Evolutionary conservation across 2,329 filamentous ascomycete genomes (phyloP), one percentile per base, ranked within the genome.

Genomic region (Bipolaris cookei): DNA sequence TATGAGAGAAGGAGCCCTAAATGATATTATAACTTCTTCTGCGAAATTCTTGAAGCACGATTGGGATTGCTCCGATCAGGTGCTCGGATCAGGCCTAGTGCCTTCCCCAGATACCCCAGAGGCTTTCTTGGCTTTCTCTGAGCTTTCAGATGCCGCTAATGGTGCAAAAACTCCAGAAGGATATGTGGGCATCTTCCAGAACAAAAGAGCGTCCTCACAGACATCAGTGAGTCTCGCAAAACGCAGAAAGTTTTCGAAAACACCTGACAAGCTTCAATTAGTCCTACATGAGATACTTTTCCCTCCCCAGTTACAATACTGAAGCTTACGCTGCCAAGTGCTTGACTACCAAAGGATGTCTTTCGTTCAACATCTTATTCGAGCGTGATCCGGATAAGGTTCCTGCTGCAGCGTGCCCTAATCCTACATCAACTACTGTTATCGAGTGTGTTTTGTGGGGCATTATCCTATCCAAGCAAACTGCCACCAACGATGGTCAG

Each of bases 381-480:
- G 48, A 42, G 25, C 48, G 48, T 23, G 48, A 51, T 28, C 48
- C 48, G 10, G 30, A 25, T 6, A 21, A 28, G n/a, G 28, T 30
- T n/a, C 48, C 48, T 6, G 48, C 35, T 21, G 6, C 37, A 13
- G 25, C 39, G 0, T 51, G 48, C 13, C 23, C 23, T 6, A 30
- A 51, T 21, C 48, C 48, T 16, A 16, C 23, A n/a, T 23, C 48
- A 13, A 28, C 28, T 7, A 28, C 37, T 23, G 38, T 32, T 25
- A 51, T 51, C 48, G 42, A 51, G 13, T 51, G 48, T 14, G 39
- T 35, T 1, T 32, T 51, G 14, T 51, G 37, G 37, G 48, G 48
- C n/a, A 21, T 14, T 21, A 21, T 35, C n/a, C 23, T 51, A 23
- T 41, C 23, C 25, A 14, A 37, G 35, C 13, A 51, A 7, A 41